These are phyloP conservation scores for Amorphotheca resinae DNA, from an alignment of 495 filamentous ascomycete genomes.

Conservation along the genomic window DNA sequence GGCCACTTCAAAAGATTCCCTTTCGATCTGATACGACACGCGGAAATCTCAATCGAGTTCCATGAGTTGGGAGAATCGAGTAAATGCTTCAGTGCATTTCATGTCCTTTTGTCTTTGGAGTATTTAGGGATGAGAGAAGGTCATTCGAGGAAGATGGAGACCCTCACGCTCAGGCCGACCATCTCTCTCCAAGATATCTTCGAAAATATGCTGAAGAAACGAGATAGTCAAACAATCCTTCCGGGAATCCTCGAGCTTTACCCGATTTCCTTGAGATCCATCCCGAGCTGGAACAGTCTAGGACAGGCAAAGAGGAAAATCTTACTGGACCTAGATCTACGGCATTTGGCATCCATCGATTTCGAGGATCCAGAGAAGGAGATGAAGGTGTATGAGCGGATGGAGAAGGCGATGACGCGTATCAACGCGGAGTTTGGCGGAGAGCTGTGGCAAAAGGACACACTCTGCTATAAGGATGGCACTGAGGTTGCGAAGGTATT, in stretches of 20 bases:
- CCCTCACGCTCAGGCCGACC: slow-evolving; percentile 7
- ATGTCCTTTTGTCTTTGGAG: no score
- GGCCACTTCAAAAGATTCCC: no score
- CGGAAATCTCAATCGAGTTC: slow-evolving; percentile 12
- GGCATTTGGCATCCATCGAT: no score
- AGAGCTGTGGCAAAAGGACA: slow-evolving; percentile 9
- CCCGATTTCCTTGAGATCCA: slow-evolving; percentile 6
- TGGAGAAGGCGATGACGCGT: no score
- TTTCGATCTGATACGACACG: slow-evolving; percentile 5
- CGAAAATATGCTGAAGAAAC: slow-evolving; percentile 11
- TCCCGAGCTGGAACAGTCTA: slow-evolving; percentile 15
- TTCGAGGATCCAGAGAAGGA: slow-evolving; percentile 8
- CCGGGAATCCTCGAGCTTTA: neutral
- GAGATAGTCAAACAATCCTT: slow-evolving; percentile 13
- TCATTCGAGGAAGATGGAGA: slow-evolving; percentile 2
- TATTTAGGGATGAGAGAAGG: no score
- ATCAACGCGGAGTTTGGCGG: no score
- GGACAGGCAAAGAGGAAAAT: slow-evolving; percentile 18
- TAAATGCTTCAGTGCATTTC: slow-evolving; percentile 5
- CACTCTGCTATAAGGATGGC: slow-evolving; percentile 6
- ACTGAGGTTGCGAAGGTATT: neutral
- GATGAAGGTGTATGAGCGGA: slow-evolving; percentile 6
- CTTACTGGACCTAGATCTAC: slow-evolving; percentile 16
- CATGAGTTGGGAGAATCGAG: slow-evolving; percentile 17
- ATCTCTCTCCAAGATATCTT: slow-evolving; percentile 10